A percentile compares a stretch with the other conserved stretches of the same genome.
These are phyloP conservation scores for Laguncularia racemosa DNA, from an alignment of 345 rosid genomes.

Conservation along the genomic window DNA sequence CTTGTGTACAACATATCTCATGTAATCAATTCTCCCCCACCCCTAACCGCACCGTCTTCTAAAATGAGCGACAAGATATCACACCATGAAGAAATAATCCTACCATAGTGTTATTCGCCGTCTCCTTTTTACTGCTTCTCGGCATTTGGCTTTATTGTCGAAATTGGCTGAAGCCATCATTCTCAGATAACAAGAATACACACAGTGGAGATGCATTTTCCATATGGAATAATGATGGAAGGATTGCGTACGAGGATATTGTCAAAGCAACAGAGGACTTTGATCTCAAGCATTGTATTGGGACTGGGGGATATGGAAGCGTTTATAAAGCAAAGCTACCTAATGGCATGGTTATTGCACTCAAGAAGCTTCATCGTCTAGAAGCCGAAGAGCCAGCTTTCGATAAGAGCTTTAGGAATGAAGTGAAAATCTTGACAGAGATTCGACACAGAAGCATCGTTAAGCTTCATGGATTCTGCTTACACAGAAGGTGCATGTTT, in stretches of 20 bases:
- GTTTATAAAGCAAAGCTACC: slow-evolving; percentile 15
- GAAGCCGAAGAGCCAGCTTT: not conserved
- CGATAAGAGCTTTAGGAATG: slow-evolving; percentile 3
- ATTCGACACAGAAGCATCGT: slow-evolving; percentile 8
- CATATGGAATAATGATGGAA: slow-evolving; percentile 18
- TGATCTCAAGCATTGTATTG: slow-evolving; percentile 18
- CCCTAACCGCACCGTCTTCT: no score
- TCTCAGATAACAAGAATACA: accelerated
- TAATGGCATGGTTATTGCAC: slow-evolving; percentile 5
- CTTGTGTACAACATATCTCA: no score
- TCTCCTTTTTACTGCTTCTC: not conserved
- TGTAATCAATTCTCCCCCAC: no score
- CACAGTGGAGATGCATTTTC: not conserved
- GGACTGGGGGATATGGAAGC: slow-evolving; percentile 18
- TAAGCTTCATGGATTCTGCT: slow-evolving; percentile 4
- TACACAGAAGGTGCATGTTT: not conserved
- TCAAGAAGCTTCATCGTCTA: slow-evolving; percentile 12
- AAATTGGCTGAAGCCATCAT: no score
- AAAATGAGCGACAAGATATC: no score
- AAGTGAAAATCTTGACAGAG: slow-evolving; percentile 5
- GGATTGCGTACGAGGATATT: slow-evolving; percentile 12
- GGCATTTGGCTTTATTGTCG: not conserved
- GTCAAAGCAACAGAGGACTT: slow-evolving; percentile 14
- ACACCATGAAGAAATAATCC: no score
- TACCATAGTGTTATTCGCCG: accelerated